Evolutionary conservation across 2,329 filamentous ascomycete species (phyloP).

Genomic region (Aspergillus sp.): DNA sequence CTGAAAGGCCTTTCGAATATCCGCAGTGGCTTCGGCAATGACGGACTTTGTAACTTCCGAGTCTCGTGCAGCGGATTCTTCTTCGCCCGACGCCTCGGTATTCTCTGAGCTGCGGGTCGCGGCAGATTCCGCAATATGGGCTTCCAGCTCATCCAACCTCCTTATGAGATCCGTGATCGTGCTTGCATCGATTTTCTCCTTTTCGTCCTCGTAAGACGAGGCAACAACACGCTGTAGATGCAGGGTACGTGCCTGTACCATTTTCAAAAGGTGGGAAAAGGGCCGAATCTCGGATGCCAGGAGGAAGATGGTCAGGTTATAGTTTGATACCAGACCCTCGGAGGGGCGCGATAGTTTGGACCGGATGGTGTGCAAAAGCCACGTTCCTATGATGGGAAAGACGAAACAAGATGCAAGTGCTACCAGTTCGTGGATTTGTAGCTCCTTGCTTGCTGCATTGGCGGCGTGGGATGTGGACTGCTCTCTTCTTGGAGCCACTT

Average conservation of each 20-base stretch:
- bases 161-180: constrained; percentile 57
- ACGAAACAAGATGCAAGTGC: constrained; percentile 77
- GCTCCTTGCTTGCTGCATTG: constrained; percentile 55
- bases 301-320: constrained; percentile 88
- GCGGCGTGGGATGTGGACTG: constrained; percentile 18
- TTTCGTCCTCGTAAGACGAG: constrained; percentile 29
- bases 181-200: constrained; percentile 22
- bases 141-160: constrained; percentile 69
- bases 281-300: constrained; percentile 83
- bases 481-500: constrained; percentile 4
- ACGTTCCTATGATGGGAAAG: constrained; percentile 75
- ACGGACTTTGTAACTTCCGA: constrained; percentile 41
- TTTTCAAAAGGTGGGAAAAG: constrained; percentile 73
- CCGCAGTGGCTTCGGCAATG: constrained; percentile 42
- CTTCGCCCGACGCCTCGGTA: background rate
- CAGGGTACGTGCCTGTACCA: constrained; percentile 75
- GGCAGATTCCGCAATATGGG: constrained; percentile 46
- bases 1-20: constrained; percentile 65
- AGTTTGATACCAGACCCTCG: constrained; percentile 84
- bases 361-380: constrained; percentile 77
- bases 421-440: constrained; percentile 70
- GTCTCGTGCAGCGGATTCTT: constrained; percentile 26
- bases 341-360: constrained; percentile 77
- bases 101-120: constrained; percentile 20
- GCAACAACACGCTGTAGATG: constrained; percentile 73